These are phyloP conservation scores for Globisporangium cystogenes DNA, from an alignment of 352 stramenopile genomes.

Conservation along the genomic window DNA sequence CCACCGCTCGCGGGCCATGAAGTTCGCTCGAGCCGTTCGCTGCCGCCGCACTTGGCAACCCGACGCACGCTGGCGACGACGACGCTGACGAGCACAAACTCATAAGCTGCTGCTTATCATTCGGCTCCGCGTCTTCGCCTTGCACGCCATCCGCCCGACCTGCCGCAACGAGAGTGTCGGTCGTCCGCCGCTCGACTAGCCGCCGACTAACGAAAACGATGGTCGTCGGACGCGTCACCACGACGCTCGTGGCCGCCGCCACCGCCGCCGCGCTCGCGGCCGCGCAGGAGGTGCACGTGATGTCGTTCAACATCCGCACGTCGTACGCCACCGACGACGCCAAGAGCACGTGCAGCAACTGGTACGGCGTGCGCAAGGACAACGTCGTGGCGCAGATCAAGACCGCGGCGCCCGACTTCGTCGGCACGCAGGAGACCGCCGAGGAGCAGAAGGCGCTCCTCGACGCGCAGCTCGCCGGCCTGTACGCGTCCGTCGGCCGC, in stretches of 20 bases:
- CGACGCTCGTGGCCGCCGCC: slow-evolving; percentile 4
- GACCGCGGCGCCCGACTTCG: slow-evolving; percentile 50
- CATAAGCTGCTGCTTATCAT: too few species aligned
- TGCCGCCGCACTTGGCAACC: too few species aligned
- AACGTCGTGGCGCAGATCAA: slow-evolving; percentile 58
- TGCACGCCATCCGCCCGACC: too few species aligned
- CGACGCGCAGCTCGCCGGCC: slow-evolving; percentile 40
- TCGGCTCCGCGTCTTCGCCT: too few species aligned
- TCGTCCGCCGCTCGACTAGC: too few species aligned
- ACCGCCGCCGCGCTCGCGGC: neutral
- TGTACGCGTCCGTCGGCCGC: slow-evolving; percentile 56
- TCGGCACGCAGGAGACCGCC: slow-evolving; percentile 76
- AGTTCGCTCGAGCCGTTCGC: too few species aligned
- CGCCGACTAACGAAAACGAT: neutral
- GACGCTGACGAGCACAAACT: too few species aligned
- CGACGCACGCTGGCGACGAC: too few species aligned
- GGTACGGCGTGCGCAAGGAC: slow-evolving; percentile 54
- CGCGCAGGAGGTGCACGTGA: slow-evolving; percentile 31
- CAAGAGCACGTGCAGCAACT: slow-evolving; percentile 43
- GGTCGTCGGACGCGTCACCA: neutral
- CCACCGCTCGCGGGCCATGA: too few species aligned
- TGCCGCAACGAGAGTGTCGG: too few species aligned
- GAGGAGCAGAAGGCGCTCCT: slow-evolving; percentile 66
- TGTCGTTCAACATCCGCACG: slow-evolving; percentile 83
- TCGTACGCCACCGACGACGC: slow-evolving; percentile 42